Conservation (phyloP, 176 grass and related monocot genomes). For the Olyra latifolia region DNA sequence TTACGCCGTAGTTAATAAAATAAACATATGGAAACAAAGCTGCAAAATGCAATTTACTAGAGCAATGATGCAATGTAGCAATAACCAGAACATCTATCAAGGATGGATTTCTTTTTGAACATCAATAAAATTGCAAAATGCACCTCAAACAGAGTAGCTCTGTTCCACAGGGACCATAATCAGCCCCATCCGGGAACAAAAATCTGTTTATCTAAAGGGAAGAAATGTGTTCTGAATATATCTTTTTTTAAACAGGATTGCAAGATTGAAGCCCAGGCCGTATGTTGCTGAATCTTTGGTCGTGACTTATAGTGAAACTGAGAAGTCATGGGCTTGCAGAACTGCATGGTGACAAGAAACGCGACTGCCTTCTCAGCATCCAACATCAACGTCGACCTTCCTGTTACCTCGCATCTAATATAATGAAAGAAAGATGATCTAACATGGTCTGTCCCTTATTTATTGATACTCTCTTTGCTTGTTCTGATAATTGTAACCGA, state of each 20-base stretch:
- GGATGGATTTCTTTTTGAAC: not conserved
- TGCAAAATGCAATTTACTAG: not conserved
- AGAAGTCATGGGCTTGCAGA: not conserved
- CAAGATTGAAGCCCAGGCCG: conserved; percentile 17
- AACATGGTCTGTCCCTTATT: conserved; percentile 5
- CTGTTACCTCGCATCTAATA: conserved; percentile 4
- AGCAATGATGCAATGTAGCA: not conserved
- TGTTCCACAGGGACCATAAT: not conserved
- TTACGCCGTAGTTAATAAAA: not conserved
- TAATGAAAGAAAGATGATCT: conserved; percentile 8
- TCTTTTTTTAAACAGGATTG: conserved; percentile 21
- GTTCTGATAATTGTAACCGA: conserved; percentile 6
- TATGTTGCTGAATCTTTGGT: conserved; percentile 27
- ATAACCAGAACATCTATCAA: not conserved
- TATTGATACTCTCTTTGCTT: conserved; percentile 1
- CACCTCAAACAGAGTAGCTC: not conserved
- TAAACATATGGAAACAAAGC: not conserved
- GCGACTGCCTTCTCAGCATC: not conserved
- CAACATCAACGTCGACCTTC: not conserved
- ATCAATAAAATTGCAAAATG: not conserved
- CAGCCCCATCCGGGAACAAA: not conserved
- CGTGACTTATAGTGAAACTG: conserved; percentile 1
- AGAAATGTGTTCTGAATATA: conserved; percentile 21
- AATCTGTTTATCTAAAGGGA: not conserved
- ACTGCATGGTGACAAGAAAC: not conserved